phyloP scores from a whole-genome alignment of 1,284 basidiomycete species.

The Ceratobasidium sp. region DNA sequence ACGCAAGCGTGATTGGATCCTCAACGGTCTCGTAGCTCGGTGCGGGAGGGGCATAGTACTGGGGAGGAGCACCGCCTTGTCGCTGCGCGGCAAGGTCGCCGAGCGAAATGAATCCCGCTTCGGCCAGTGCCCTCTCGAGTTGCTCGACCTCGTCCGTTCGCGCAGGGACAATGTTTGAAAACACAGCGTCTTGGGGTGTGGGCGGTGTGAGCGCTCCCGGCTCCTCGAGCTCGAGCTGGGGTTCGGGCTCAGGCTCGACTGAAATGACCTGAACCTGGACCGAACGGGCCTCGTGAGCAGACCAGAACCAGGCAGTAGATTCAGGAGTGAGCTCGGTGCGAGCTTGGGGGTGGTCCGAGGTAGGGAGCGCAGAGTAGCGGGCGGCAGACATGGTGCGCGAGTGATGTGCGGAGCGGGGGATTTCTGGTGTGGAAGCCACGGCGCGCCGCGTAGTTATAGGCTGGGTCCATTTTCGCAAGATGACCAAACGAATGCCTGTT shows the following conservation, averaged over 20 bases:
- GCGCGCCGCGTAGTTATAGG: conserved; percentile 3
- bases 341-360: conserved; percentile 33
- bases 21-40: conserved; percentile 38
- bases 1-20: conserved; percentile 41
- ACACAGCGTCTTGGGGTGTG: conserved; percentile 35
- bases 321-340: not conserved
- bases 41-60: conserved; percentile 17
- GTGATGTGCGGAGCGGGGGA: conserved; percentile 16
- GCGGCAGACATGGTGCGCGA: conserved; percentile 18
- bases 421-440: not conserved
- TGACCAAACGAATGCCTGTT: not conserved
- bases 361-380: conserved; percentile 16
- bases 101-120: conserved; percentile 15
- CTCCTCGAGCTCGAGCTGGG: not conserved
- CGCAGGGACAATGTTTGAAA: conserved; percentile 28
- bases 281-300: not conserved
- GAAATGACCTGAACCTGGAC: conserved; percentile 27
- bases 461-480: not conserved
- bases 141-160: conserved; percentile 24
- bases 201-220: conserved; percentile 1
- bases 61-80: conserved; percentile 13
- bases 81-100: not conserved
- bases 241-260: not conserved
- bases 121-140: conserved; percentile 18
- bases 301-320: conserved; percentile 36